These are phyloP conservation scores for Aspergillus niger DNA, from an alignment of 2,329 filamentous ascomycete genomes.

Conservation along the genomic window DNA sequence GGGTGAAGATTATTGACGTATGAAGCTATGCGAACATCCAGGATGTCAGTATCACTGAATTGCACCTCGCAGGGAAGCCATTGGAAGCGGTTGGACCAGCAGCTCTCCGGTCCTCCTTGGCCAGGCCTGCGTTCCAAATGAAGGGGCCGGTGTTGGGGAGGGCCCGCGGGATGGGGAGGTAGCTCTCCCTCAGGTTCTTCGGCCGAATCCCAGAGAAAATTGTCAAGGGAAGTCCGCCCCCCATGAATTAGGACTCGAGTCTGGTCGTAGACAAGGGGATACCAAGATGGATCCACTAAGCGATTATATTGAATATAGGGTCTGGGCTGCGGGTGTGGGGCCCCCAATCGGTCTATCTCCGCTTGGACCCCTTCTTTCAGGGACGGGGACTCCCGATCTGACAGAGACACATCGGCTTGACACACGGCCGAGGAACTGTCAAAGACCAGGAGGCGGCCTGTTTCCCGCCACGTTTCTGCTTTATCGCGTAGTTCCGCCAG, in stretches of 20 bases:
- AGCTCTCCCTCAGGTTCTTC: neutral
- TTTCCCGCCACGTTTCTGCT: slow-evolving; percentile 2
- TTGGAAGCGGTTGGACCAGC: slow-evolving; percentile 14
- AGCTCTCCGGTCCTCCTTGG: slow-evolving; percentile 9
- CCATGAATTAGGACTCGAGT: neutral
- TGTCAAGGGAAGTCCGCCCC: neutral
- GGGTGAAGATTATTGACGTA: neutral
- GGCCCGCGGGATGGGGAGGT: neutral
- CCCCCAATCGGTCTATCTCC: neutral
- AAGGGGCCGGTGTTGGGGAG: neutral
- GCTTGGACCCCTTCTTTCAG: neutral
- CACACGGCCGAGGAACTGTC: slow-evolving; percentile 12
- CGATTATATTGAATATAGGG: neutral
- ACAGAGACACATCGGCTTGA: neutral
- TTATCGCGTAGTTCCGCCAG: slow-evolving; percentile 12
- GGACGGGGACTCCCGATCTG: neutral
- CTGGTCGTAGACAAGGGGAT: neutral
- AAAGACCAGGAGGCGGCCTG: slow-evolving; percentile 6
- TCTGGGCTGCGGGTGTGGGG: neutral
- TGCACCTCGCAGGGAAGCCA: slow-evolving; percentile 15
- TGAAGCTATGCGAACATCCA: neutral
- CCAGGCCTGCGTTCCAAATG: neutral
- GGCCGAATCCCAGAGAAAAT: neutral
- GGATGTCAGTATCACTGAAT: neutral
- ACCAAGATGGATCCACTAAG: neutral